Evolutionary conservation across 768 basidiomycete species (phyloP).

Genomic region (Macrocybe gigantea): DNA sequence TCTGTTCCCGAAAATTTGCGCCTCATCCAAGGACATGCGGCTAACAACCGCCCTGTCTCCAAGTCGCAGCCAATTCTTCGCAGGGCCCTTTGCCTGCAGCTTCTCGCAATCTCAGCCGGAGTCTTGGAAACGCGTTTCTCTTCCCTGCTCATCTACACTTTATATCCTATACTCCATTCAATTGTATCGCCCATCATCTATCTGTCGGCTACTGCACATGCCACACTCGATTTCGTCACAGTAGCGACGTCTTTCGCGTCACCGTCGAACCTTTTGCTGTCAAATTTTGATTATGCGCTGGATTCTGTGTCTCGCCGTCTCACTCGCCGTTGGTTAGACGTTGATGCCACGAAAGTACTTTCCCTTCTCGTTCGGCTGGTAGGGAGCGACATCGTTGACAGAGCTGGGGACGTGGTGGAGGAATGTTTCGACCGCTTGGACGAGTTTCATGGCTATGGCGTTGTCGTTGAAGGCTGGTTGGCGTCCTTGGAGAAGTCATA

Average conservation of each 20-base stretch:
- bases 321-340: constrained; percentile 74
- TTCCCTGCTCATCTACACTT: constrained; percentile 64
- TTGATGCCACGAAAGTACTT: constrained; percentile 86
- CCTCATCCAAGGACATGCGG: constrained; percentile 32
- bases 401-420: constrained; percentile 91
- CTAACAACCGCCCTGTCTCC: constrained; percentile 14
- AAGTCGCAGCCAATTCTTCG: constrained; percentile 61
- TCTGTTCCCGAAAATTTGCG: constrained; percentile 54
- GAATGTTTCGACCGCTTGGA: constrained; percentile 97
- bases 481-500: constrained; percentile 82
- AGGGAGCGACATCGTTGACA: constrained; percentile 80
- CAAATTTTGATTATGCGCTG: constrained; percentile 96
- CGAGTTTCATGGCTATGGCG: constrained; percentile 89
- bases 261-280: constrained; percentile 78
- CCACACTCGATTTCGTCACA: constrained; percentile 67
- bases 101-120: constrained; percentile 66
- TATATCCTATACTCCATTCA: constrained; percentile 87
- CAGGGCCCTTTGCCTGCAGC: constrained; percentile 61
- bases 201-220: constrained; percentile 70
- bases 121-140: constrained; percentile 70
- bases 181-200: constrained; percentile 67
- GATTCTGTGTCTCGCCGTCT: constrained; percentile 85
- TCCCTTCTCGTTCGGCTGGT: constrained; percentile 81
- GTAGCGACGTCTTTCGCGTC: constrained; percentile 84
- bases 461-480: constrained; percentile 83